phyloP scores from a whole-genome alignment of 1,284 basidiomycete genomes.

The Mycosarcoma mackinlayi region DNA sequence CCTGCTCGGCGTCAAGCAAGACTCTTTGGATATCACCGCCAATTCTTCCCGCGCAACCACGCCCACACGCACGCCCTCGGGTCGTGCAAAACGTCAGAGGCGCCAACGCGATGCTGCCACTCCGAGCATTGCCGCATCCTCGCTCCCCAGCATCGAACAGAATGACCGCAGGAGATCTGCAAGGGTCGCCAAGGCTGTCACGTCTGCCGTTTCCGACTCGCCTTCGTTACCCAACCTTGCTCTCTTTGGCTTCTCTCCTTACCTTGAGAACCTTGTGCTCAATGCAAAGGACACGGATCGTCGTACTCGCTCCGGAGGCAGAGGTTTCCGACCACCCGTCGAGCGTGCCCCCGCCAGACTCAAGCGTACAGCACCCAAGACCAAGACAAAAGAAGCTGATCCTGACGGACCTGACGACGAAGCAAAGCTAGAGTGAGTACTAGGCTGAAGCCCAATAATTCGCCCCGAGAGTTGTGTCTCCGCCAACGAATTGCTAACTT shows the following conservation, averaged over 20 bases:
- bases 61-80: slow-evolving; percentile 27
- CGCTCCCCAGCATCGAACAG: slow-evolving; percentile 34
- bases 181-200: slow-evolving; percentile 40
- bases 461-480: no score
- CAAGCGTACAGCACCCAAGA: slow-evolving; percentile 29
- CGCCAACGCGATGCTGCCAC: slow-evolving; percentile 30
- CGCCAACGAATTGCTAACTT: neutral
- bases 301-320: slow-evolving; percentile 30
- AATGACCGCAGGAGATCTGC: slow-evolving; percentile 40
- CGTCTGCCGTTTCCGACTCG: slow-evolving; percentile 22
- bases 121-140: slow-evolving; percentile 1
- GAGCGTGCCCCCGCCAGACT: slow-evolving; percentile 22
- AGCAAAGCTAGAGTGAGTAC: slow-evolving; percentile 30
- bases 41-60: slow-evolving; percentile 35
- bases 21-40: slow-evolving; percentile 29
- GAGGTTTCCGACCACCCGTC: slow-evolving; percentile 21
- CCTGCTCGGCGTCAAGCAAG: slow-evolving; percentile 15
- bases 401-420: slow-evolving; percentile 35
- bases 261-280: slow-evolving; percentile 46
- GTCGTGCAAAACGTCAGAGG: slow-evolving; percentile 29
- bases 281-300: slow-evolving; percentile 41
- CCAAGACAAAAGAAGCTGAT: slow-evolving; percentile 26
- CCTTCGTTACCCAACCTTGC: slow-evolving; percentile 36
- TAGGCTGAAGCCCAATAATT: neutral
- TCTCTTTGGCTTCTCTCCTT: slow-evolving; percentile 42